These are phyloP conservation scores for Effrenium voratum DNA, from an alignment of 73 alveolate species.

Conservation along the genomic window DNA sequence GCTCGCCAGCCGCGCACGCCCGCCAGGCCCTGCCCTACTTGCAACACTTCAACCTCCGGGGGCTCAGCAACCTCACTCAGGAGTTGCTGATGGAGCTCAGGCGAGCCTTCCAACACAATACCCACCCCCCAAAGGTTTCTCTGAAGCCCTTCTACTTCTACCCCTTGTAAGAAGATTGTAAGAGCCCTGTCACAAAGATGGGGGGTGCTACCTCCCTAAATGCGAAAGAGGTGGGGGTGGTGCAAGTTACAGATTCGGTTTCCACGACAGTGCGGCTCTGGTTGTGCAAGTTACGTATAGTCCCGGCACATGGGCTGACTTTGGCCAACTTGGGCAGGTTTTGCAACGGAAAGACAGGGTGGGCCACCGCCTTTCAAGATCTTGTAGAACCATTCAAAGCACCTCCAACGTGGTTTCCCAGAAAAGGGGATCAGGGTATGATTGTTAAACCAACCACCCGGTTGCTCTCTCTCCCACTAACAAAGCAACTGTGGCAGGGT, in stretches of 20 bases:
- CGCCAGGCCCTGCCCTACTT: conserved; percentile 31
- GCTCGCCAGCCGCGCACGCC: too few species aligned
- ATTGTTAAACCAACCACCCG: background rate
- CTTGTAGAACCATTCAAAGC: too few species aligned
- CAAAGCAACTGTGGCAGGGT: background rate
- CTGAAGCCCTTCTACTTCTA: background rate
- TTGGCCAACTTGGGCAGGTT: too few species aligned
- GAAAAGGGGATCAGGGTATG: too few species aligned
- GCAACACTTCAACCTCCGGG: background rate
- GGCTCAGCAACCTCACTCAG: background rate
- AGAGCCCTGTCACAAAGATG: background rate
- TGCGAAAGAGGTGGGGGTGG: background rate
- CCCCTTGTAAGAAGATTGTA: background rate
- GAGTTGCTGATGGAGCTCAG: background rate
- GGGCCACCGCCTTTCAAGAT: too few species aligned
- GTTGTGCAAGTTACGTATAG: background rate
- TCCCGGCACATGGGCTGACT: too few species aligned
- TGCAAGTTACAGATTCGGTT: background rate
- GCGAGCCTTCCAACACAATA: too few species aligned
- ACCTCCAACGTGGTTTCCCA: too few species aligned
- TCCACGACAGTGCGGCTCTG: background rate
- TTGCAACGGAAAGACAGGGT: too few species aligned
- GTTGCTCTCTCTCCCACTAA: background rate
- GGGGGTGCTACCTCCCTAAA: background rate
- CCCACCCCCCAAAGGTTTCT: too few species aligned